These are phyloP conservation scores for Lachnellula suecica DNA, from an alignment of 2,329 filamentous ascomycete species.

Conservation along the genomic window DNA sequence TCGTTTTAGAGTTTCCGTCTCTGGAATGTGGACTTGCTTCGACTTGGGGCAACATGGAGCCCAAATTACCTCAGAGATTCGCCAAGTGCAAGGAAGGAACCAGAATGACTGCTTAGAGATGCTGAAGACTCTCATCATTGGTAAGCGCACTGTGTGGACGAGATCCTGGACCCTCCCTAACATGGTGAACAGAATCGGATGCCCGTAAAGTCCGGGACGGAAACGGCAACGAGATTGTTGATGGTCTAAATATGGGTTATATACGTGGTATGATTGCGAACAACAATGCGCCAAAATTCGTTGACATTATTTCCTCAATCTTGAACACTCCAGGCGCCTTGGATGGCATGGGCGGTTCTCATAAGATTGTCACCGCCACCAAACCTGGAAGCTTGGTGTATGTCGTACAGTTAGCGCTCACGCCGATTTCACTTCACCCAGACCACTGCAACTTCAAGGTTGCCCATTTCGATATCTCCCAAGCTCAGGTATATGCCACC, in stretches of 20 bases:
- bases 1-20: constrained; percentile 37
- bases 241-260: constrained; percentile 25
- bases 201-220: constrained; percentile 10
- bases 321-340: constrained; percentile 19
- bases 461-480: constrained; percentile 41
- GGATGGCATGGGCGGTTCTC: neutral
- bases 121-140: constrained; percentile 42
- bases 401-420: constrained; percentile 28
- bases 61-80: constrained; percentile 5
- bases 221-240: constrained; percentile 32
- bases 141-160: constrained; percentile 32
- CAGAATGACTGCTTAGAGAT: constrained; percentile 38
- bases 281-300: constrained; percentile 5
- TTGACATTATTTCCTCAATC: constrained; percentile 28
- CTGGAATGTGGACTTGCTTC: constrained; percentile 24
- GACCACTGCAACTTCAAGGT: constrained; percentile 20
- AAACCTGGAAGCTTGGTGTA: constrained; percentile 13
- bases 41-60: constrained; percentile 26
- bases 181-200: constrained; percentile 25
- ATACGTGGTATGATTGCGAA: constrained; percentile 19
- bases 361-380: constrained; percentile 10
- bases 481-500: constrained; percentile 42
- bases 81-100: constrained; percentile 9
- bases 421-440: constrained; percentile 27
- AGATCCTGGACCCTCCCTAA: neutral